Base-by-base conservation (phyloP, 2,329 filamentous ascomycete genomes). In the Talaromyces sp. region DNA sequence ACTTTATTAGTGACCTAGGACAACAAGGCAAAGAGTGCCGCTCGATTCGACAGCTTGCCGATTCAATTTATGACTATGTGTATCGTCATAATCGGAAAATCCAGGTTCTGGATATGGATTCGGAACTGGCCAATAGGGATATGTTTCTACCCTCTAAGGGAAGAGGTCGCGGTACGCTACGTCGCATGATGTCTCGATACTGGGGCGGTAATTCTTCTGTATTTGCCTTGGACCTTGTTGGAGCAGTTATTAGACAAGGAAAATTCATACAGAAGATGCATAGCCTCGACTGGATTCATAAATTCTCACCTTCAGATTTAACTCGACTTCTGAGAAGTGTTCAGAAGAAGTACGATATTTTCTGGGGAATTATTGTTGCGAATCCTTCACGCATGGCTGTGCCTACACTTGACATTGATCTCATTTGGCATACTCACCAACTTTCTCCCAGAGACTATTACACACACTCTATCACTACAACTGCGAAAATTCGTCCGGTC, bases 201-300 rank as follows among this genome's bases (percentile, higher is more conserved):
- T 80, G 77, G 78, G 74, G 76, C 43, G 35, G 35, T 37, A 73
- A 73, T 5, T 73, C 73, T 1, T 74, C 73, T 58, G 50, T 64
- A 0, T 79, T 80, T 56, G 71, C 73, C 0, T 70, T 80, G 2
- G 77, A 81, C 24, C 73, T 81, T 0, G 70, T 78, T 35, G 75
- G 77, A 1, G 76, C 78, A 3, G 79, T 81, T 2, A 75, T 80
- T 54, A 74, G 79, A 5, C 80, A 81, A 63, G 74, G 75, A 1
- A 72, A 71, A 2, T 82, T 81, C 63, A 72, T 79, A 19, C 73
- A 78, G 50, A 81, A 94, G 78, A 94, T 94, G 90, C 82, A 85
- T 68, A 83, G 84, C 68, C 86, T 93, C 45, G 89, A 93, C 75
- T 95, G 90, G 91, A 80, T 93, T 1, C 90, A 92, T 73, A 90